Evolutionary conservation across 1,284 basidiomycete genomes (phyloP).

Genomic region (Sporisorium graminicola): DNA sequence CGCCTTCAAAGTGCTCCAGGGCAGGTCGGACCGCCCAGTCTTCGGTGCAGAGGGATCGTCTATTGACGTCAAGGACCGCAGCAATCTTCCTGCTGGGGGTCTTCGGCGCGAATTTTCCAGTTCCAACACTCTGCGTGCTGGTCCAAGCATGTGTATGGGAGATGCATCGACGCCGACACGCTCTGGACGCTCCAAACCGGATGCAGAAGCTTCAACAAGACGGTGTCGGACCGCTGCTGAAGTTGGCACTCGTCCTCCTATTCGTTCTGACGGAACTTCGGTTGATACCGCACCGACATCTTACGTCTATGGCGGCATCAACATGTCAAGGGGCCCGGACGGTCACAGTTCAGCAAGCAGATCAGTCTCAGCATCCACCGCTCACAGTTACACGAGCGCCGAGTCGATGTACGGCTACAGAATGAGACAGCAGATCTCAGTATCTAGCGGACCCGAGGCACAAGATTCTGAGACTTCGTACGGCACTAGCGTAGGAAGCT

Average conservation of each 20-base stretch:
- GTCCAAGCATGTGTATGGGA: background rate
- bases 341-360: slow-evolving; percentile 23
- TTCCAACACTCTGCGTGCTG: slow-evolving; percentile 40
- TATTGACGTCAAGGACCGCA: background rate
- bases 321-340: slow-evolving; percentile 17
- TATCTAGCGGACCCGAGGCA: slow-evolving; percentile 31
- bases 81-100: background rate
- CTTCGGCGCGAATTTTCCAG: slow-evolving; percentile 43
- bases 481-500: slow-evolving; percentile 44
- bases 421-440: slow-evolving; percentile 34
- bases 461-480: slow-evolving; percentile 47
- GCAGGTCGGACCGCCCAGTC: background rate
- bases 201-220: background rate
- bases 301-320: slow-evolving; percentile 16
- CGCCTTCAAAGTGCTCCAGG: background rate
- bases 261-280: slow-evolving; percentile 9
- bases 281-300: background rate
- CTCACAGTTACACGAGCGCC: slow-evolving; percentile 32
- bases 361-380: slow-evolving; percentile 41
- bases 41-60: too few species aligned
- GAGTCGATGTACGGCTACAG: slow-evolving; percentile 36
- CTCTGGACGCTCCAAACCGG: background rate
- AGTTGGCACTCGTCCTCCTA: background rate
- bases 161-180: background rate
- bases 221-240: background rate